phyloP scores from a whole-genome alignment of 768 basidiomycete species.

The Tricholoma matsutake region DNA sequence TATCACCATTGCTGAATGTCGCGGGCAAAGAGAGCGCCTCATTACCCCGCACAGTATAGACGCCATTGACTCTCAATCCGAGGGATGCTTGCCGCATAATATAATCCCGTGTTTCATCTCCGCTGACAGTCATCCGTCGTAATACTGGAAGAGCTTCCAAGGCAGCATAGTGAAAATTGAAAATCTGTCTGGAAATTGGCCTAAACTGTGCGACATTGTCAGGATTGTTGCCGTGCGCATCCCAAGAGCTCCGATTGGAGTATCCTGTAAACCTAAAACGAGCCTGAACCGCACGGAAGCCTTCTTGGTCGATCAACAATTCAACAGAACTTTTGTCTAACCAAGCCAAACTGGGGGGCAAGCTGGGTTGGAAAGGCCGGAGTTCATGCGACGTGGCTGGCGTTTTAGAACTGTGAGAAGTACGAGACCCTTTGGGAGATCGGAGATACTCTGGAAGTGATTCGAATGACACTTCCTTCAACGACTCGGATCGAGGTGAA shows the following conservation, averaged over 20 bases:
- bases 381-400: neutral
- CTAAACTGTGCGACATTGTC: conserved; percentile 62
- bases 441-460: neutral
- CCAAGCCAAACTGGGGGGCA: conserved; percentile 40
- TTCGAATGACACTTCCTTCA: neutral
- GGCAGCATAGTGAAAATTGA: conserved; percentile 69
- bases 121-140: conserved; percentile 62
- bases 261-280: conserved; percentile 58
- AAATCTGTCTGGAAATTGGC: conserved; percentile 55
- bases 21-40: conserved; percentile 43
- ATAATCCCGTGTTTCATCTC: conserved; percentile 69
- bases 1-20: conserved; percentile 15
- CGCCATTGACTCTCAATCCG: conserved; percentile 64
- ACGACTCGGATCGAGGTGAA: neutral
- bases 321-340: conserved; percentile 52
- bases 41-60: conserved; percentile 69
- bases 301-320: conserved; percentile 81
- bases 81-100: conserved; percentile 74
- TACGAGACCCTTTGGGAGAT: neutral
- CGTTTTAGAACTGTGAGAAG: neutral
- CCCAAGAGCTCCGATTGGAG: conserved; percentile 26
- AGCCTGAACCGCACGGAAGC: conserved; percentile 63
- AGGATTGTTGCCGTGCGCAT: conserved; percentile 27
- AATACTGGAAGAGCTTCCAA: conserved; percentile 68
- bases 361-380: neutral